phyloP scores from a whole-genome alignment of 2,329 filamentous ascomycete genomes.

The Cadophora malorum region DNA sequence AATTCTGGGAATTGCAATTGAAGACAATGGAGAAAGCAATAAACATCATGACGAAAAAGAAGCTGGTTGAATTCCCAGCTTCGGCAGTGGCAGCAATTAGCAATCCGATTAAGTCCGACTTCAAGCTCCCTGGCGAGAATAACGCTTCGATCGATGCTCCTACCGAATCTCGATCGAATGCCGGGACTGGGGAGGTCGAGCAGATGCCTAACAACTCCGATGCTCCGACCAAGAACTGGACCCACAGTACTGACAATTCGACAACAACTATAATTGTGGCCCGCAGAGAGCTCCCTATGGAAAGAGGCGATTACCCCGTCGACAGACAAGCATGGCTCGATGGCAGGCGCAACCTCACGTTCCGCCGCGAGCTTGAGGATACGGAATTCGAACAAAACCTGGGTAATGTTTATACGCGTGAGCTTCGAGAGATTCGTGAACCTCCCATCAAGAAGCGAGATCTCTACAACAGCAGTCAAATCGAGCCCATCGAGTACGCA shows the following conservation, averaged over 20 bases:
- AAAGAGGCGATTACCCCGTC: too few relatives aligned
- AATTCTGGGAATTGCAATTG: background rate
- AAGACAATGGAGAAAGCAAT: background rate
- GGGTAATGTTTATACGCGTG: too few relatives aligned
- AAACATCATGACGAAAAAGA: background rate
- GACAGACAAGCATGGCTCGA: too few relatives aligned
- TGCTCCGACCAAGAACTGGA: background rate
- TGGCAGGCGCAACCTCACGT: too few relatives aligned
- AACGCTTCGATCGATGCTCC: background rate
- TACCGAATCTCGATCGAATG: background rate
- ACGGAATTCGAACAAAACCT: too few relatives aligned
- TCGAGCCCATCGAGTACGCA: background rate
- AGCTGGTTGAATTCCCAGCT: slow-evolving; percentile 1
- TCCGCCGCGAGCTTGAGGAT: too few relatives aligned
- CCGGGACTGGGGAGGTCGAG: background rate
- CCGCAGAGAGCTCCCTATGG: too few relatives aligned
- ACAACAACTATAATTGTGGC: background rate
- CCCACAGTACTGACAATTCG: background rate
- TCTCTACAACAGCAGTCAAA: too few relatives aligned
- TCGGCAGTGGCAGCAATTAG: background rate
- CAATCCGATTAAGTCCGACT: background rate
- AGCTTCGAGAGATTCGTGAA: too few relatives aligned
- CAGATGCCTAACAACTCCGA: background rate
- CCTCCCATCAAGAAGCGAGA: slow-evolving; percentile 2
- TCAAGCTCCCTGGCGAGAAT: slow-evolving; percentile 10